Evolutionary conservation across 805 yeast species (phyloP).

Genomic region (Starmerella vaccinii): DNA sequence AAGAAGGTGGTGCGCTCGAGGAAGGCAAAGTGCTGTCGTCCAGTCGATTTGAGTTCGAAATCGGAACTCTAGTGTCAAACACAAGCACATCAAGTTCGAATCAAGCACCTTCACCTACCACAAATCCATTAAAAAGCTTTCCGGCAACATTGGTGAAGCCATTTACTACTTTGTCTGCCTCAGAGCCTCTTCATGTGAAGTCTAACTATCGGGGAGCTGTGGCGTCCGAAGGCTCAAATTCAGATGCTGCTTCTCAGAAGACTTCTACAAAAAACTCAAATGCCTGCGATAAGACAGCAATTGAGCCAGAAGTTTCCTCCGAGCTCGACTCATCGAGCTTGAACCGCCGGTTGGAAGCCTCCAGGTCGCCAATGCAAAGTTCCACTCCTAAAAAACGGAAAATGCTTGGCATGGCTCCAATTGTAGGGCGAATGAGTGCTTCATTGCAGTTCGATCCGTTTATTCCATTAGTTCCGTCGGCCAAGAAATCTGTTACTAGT

Average conservation of each 20-base stretch:
- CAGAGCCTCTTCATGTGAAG: background rate
- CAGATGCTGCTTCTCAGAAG: no score
- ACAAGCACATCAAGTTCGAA: background rate
- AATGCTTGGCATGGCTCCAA: background rate
- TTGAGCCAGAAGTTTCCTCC: no score
- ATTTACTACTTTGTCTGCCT: background rate
- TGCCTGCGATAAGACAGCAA: no score
- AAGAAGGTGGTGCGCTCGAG: constrained; percentile 10
- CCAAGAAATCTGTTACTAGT: background rate
- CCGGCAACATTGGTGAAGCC: background rate
- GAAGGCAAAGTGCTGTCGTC: constrained; percentile 39
- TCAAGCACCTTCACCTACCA: background rate
- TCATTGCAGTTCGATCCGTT: background rate
- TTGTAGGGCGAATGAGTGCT: background rate
- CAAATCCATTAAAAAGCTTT: background rate
- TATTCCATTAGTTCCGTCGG: background rate
- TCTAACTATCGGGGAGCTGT: no score
- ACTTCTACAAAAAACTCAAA: no score
- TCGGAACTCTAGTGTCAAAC: constrained; percentile 2
- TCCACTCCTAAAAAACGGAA: background rate
- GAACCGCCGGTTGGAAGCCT: background rate
- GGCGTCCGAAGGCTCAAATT: no score
- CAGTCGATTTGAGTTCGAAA: constrained; percentile 47
- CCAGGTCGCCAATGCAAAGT: no score
- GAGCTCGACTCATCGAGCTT: no score